Base-by-base conservation (phyloP, 23 red algal species). In the Cyanidioschyzon merolae region DNA sequence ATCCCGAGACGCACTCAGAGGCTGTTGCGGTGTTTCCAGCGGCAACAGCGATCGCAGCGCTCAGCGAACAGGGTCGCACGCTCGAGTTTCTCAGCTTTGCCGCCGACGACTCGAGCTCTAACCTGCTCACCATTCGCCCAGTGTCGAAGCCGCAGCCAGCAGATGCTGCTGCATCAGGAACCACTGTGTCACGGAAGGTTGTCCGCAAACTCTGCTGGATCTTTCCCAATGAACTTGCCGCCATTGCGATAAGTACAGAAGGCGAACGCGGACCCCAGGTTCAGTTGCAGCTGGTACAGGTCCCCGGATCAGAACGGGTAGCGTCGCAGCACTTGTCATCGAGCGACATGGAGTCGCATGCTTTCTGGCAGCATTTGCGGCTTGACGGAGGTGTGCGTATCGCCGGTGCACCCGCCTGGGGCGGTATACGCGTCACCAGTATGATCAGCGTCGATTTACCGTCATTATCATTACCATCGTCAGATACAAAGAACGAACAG, bases 1-100 rank as follows among this genome's bases (percentile, higher is more conserved):
- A 54, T 54, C 12, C 45, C 21, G 45, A 21, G 7, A 21, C 45
- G 12, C 12, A 54, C 12, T 15, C 21, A 3, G 63, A 71, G 63
- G 63, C 63, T 7, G 29, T 71, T 25, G 63, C 63, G 29, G 63
- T 71, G 32, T 71, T 71, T 71, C 63, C 63, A 7, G 63, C 63
- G 7, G 32, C 63, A 32, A 32, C n/a, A 3, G 63, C 63, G 2
- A 15, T 71, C 7, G 63, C 30, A 27, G 21, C 12, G 3, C 29
- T 71, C 12, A 71, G n/a, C n/a, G 29, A 32, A 15, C 16, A 71
- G 16, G 63, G 63, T 32, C 63, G 63, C 29, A 12, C 63, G 29
- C 63, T 71, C 12, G 12, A 35, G 12, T 12, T 71, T 3, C 30
- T 71, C 7, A 27, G 12, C 7, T 25, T 71, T 25, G 2, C 63